Base-by-base conservation (phyloP, 1,284 basidiomycete species). In the Flammula alnicola region DNA sequence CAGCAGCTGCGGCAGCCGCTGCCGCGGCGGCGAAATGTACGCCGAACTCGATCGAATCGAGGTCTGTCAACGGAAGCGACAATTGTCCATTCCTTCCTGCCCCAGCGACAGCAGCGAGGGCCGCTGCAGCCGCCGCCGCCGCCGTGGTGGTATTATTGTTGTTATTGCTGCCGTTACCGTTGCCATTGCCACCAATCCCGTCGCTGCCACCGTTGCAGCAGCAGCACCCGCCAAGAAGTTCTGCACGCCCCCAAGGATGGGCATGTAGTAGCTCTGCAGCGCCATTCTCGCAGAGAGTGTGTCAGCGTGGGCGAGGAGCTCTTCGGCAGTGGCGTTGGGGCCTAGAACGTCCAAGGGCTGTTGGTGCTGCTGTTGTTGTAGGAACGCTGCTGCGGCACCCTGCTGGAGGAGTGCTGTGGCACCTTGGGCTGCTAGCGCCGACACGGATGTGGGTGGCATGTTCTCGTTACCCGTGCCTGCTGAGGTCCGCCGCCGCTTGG, bases 401-500 rank as follows among this genome's bases (percentile, higher is more conserved):
- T 49, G 53, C 9, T 54, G 52, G 8, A 54, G 36, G 17, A 52
- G 43, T 19, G 46, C 42, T 4, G 46, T 32, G 12, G 45, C 37
- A 9, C 46, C 42, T 27, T 54, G 50, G 16, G 49, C 45, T 32
- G 44, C 47, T 14, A 47, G 44, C 25, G 45, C 32, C n/a, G 51
- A 43, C 12, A 52, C 45, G 26, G 49, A 31, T 12, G 40, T 35
- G 16, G 53, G 47, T 31, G 53, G 45, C n/a, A n/a, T n/a, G n/a
- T n/a, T n/a, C n/a, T n/a, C n/a, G 39, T 42, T 40, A 23, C 27
- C 23, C n/a, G 26, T 17, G 26, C 31, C 47, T n/a, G 50, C 38
- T 14, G 56, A 59, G 14, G 77, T 82, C 49, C 84, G 80, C 52
- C 84, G 75, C 58, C 88, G 80, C 69, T 88, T 88, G 30, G 88